Evolutionary conservation across 164 flowering plant genomes (phyloP), one percentile per base, ranked within the genome.

Genomic region (Magnolia changhungtana): DNA sequence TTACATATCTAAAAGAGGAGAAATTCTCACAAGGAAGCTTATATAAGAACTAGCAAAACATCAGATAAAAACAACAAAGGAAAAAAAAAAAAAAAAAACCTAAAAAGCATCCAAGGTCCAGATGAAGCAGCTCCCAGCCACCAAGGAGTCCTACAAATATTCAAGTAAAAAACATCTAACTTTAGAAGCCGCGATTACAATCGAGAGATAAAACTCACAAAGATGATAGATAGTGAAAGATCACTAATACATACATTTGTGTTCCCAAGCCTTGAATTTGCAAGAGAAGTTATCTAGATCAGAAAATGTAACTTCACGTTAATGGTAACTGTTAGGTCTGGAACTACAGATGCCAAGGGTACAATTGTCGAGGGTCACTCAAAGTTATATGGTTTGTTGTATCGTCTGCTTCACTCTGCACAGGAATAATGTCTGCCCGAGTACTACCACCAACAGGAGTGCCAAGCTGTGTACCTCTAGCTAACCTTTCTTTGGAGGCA

Each of bases 401-500:
- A 68, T 68, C 71, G 37, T 68, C 71, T 68, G 71, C 71, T 3
- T 68, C 71, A 68, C 71, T 24, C 37, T 68, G 71, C 29, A 45
- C 3, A 19, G 16, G 29, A 73, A 84, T 89, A 84, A 80, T 63
- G 37, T 78, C 75, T 45, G 71, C 81, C 50, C 58, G 75, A 75
- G 31, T 70, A 74, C 75, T 80, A 68, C 84, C 86, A 83, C 82
- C 50, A 29, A 63, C 79, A 37, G 79, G 85, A 66, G 84, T 76
- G 63, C 75, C 76, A 69, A 81, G 81, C 74, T 85, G 87, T 23
- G 84, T 37, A 66, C 78, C 81, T 77, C 84, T 85, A n/a, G 88
- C 85, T 51, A 83, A 86, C 80, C 75, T 84, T 81, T 85, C 88
- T 80, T 89, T 89, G 63, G 81, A 74, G 49, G 64, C 69, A 71